A percentile compares a stretch with the other conserved stretches of the same genome.
These are phyloP conservation scores for Penicillium sp. DNA, from an alignment of 2,329 filamentous ascomycete genomes.

Conservation along the genomic window DNA sequence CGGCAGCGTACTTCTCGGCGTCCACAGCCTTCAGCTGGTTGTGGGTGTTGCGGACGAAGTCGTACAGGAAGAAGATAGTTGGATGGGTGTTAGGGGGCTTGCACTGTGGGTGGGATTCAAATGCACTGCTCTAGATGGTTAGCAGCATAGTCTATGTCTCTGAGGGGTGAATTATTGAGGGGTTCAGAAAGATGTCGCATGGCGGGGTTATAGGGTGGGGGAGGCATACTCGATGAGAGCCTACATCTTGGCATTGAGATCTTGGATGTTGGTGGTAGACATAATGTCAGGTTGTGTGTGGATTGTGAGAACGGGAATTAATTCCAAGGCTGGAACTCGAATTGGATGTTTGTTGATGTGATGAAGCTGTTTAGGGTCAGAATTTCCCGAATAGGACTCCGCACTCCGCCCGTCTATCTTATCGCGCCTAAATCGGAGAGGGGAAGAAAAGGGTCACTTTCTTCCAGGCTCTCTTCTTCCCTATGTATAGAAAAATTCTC, in stretches of 20 bases:
- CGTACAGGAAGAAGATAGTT: slow-evolving; percentile 47
- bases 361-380: slow-evolving; percentile 3
- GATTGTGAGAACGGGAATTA: neutral
- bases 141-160: neutral
- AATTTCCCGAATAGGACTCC: slow-evolving; percentile 2
- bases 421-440: neutral
- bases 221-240: slow-evolving; percentile 22
- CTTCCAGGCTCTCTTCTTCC: neutral
- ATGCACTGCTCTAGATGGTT: slow-evolving; percentile 16
- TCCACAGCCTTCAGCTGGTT: slow-evolving; percentile 28
- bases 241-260: slow-evolving; percentile 19
- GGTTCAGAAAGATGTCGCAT: neutral
- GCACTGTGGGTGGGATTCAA: slow-evolving; percentile 27
- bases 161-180: neutral
- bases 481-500: slow-evolving; percentile 1
- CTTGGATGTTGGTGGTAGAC: slow-evolving; percentile 14
- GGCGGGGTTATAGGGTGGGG: neutral
- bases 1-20: slow-evolving; percentile 17
- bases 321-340: neutral
- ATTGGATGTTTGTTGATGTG: slow-evolving; percentile 12
- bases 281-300: slow-evolving; percentile 4
- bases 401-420: neutral
- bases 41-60: slow-evolving; percentile 64
- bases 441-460: neutral
- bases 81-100: slow-evolving; percentile 25